phyloP scores from a whole-genome alignment of 306 rosid species.

The Begonia fuchsioides region DNA sequence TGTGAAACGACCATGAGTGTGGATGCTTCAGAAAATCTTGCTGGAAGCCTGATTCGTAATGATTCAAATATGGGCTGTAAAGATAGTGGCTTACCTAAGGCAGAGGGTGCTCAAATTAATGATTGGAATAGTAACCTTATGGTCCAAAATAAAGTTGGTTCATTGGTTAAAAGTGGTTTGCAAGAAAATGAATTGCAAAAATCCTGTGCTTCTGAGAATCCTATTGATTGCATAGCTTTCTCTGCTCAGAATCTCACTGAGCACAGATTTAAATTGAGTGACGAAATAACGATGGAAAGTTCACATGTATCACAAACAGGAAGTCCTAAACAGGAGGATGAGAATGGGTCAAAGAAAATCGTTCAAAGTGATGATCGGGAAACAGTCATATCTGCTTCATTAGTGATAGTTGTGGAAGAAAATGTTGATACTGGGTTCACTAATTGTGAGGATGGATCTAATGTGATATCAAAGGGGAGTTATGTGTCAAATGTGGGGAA shows the following conservation, averaged over 20 bases:
- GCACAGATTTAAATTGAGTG: conserved; percentile 12
- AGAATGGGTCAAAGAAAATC: conserved; percentile 12
- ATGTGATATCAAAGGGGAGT: conserved; percentile 18
- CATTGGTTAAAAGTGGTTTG: conserved; percentile 12
- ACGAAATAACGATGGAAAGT: conserved; percentile 17
- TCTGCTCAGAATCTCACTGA: conserved; percentile 18
- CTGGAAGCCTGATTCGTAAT: conserved; percentile 21
- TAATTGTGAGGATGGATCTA: conserved; percentile 18
- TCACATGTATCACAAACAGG: conserved; percentile 12
- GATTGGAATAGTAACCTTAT: conserved; percentile 24
- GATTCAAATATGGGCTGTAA: conserved; percentile 23
- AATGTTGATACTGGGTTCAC: conserved; percentile 12
- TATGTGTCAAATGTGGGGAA: conserved; percentile 21
- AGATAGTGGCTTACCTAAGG: conserved; percentile 17
- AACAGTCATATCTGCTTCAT: conserved; percentile 15
- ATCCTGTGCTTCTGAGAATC: conserved; percentile 24
- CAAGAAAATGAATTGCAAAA: conserved; percentile 21
- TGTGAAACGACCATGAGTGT: conserved; percentile 22
- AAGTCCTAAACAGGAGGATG: conserved; percentile 7
- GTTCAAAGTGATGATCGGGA: conserved; percentile 15
- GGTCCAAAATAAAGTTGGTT: conserved; percentile 14
- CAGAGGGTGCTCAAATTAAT: conserved; percentile 19
- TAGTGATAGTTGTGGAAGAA: conserved; percentile 15
- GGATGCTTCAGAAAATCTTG: conserved; percentile 28
- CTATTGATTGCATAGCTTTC: conserved; percentile 14